Conservation (phyloP, 1,284 basidiomycete species). For the Naganishia sp. region DNA sequence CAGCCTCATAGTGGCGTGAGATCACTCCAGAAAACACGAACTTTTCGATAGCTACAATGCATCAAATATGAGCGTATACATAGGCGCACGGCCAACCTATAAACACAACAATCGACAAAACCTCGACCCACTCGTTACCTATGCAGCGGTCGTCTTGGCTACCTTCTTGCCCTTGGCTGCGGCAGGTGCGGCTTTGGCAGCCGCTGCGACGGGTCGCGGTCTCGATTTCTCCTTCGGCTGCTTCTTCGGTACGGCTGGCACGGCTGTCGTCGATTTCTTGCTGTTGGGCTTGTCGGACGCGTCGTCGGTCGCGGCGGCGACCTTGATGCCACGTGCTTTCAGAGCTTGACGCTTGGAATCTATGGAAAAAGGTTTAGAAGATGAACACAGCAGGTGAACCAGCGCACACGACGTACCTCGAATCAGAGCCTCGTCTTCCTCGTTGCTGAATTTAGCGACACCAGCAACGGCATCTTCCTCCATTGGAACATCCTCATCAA, state of each 20-base stretch:
- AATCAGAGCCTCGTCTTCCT: slow-evolving; percentile 52
- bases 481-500: slow-evolving; percentile 39
- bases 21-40: no score
- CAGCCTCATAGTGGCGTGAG: no score
- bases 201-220: slow-evolving; percentile 10
- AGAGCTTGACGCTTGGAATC: slow-evolving; percentile 54
- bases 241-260: slow-evolving; percentile 11
- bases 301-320: slow-evolving; percentile 5
- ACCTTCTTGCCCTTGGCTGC: slow-evolving; percentile 16
- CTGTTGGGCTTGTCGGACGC: neutral
- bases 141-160: slow-evolving; percentile 24
- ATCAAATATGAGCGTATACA: no score
- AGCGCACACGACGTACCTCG: slow-evolving; percentile 43
- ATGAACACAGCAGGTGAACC: neutral
- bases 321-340: slow-evolving; percentile 57
- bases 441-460: slow-evolving; percentile 50
- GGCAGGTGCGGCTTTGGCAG: neutral
- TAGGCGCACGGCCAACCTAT: neutral
- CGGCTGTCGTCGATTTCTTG: slow-evolving; percentile 11
- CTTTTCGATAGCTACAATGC: no score
- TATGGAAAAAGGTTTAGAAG: slow-evolving; percentile 33
- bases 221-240: slow-evolving; percentile 21
- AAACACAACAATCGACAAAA: neutral
- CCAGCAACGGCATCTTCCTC: slow-evolving; percentile 45
- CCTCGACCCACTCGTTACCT: neutral